Base-by-base conservation (phyloP, 139 green algal species). In the Chlorella vulgaris region DNA sequence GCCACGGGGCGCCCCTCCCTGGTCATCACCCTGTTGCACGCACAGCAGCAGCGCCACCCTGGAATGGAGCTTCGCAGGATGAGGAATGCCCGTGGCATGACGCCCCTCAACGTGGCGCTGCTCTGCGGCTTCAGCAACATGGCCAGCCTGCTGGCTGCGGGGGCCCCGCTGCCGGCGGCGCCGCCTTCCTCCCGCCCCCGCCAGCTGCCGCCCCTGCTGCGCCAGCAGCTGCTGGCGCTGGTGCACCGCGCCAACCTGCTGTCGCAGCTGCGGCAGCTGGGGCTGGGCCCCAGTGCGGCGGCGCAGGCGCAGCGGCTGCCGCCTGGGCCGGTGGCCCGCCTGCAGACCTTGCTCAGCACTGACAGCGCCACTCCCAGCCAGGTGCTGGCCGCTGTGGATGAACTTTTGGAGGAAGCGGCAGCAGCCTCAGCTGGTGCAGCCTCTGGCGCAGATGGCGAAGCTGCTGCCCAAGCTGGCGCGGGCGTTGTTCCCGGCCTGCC, bases 201-300 rank as follows among this genome's bases (percentile, higher is more conserved):
- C 35, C 73, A 79, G 51, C 35, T 79, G 35, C 73, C 73, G 0
- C 73, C 50, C 51, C 73, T 79, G 73, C 73, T 79, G 53, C 73
- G 73, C 35, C 73, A 79, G 73, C 73, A 79, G 53, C 73, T 79
- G 53, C 73, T 79, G 24, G 58, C 53, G 35, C 53, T 79, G 73
- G 73, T 79, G 51, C 73, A 79, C 73, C 73, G 73, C 8, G 73
- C 73, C 2, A 53, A 50, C 22, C 73, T 79, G 53, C 73, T 79
- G 7, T 7, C 22, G 3, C 53, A 68, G 73, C 73, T 79, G 53
- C 36, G 73, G 8, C 31, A 79, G 35, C 73, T 79, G 7, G 73
- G 73, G 35, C 53, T 79, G 73, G 73, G 73, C 1, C 28, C 68
- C 1, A 35, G 33, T 3, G 73, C 26, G 0, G 51, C 51, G 28